A percentile compares a stretch with the other conserved stretches of the same genome.
Evolutionary conservation across 495 filamentous ascomycete species (phyloP).

Genomic region (Neurospora sp.): DNA sequence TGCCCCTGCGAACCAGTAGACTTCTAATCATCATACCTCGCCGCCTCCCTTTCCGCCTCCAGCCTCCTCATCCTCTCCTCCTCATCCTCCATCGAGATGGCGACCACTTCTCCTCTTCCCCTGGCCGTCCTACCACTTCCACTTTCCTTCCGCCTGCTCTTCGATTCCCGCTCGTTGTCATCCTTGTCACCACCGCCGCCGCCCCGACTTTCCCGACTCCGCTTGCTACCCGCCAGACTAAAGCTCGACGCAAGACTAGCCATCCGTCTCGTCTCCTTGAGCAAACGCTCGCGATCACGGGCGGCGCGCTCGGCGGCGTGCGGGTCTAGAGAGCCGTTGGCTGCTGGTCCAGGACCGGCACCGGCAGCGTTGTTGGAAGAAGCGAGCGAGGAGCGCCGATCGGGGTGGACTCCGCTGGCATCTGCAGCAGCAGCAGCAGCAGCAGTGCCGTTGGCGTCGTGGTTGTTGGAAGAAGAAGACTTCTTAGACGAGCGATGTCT

Average conservation of each 20-base stretch:
- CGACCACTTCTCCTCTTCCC: conserved; percentile 38
- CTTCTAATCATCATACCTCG: conserved; percentile 28
- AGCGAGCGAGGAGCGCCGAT: conserved; percentile 29
- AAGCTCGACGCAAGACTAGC: conserved; percentile 38
- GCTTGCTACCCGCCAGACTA: conserved; percentile 26
- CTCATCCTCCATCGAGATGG: conserved; percentile 20
- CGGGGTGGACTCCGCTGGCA: conserved; percentile 14
- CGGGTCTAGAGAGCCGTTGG: conserved; percentile 39
- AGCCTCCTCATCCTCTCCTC: conserved; percentile 43
- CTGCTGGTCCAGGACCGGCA: conserved; percentile 23
- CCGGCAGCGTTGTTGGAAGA: conserved; percentile 11
- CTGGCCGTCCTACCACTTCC: conserved; percentile 13
- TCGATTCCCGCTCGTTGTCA: conserved; percentile 22
- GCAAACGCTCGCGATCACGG: conserved; percentile 61
- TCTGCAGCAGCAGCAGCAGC: not conserved
- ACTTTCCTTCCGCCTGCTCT: conserved; percentile 28
- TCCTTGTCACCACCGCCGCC: not conserved
- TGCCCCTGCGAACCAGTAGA: not conserved
- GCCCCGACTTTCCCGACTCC: conserved; percentile 6
- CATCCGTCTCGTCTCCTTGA: conserved; percentile 69
- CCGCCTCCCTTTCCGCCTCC: conserved; percentile 37
- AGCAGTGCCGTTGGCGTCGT: conserved; percentile 19
- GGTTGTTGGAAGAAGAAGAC: conserved; percentile 30
- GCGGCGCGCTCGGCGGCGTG: conserved; percentile 70
- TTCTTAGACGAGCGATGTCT: conserved; percentile 22